Evolutionary conservation across 495 filamentous ascomycete species (phyloP).

Genomic region (Amphirosellinia nigrospora): DNA sequence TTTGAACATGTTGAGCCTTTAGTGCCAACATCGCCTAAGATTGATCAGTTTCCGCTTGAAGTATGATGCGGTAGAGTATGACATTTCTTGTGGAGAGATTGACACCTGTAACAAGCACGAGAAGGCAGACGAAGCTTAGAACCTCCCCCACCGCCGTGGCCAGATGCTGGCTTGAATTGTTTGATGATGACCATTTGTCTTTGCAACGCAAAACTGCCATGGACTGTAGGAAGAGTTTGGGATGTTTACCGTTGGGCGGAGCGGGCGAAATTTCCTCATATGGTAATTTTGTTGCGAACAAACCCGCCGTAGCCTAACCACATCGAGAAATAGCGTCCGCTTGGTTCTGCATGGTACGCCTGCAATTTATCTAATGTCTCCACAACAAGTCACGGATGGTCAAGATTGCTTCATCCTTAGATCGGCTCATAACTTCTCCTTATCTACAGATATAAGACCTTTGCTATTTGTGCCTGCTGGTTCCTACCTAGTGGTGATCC

Average conservation of each 20-base stretch:
- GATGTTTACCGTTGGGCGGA: background rate
- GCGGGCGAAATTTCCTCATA: background rate
- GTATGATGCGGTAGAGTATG: background rate
- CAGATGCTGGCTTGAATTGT: background rate
- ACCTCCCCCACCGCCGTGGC: background rate
- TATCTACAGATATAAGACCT: background rate
- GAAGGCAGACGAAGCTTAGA: background rate
- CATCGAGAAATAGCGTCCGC: background rate
- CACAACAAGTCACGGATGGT: conserved; percentile 4
- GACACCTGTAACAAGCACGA: background rate
- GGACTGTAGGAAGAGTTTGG: background rate
- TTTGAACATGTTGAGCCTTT: background rate
- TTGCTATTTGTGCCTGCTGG: too few relatives aligned
- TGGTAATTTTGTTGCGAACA: background rate
- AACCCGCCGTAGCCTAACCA: background rate
- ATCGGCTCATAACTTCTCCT: background rate
- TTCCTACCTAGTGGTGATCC: too few relatives aligned
- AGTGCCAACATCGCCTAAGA: background rate
- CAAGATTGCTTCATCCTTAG: background rate
- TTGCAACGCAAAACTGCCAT: background rate
- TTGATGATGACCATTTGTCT: background rate
- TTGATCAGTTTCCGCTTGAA: background rate
- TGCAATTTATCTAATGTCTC: background rate
- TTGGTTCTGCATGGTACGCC: background rate
- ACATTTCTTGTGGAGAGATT: conserved; percentile 11